Base-by-base conservation (phyloP, 352 stramenopile species). In the Phytophthora uliginosa region DNA sequence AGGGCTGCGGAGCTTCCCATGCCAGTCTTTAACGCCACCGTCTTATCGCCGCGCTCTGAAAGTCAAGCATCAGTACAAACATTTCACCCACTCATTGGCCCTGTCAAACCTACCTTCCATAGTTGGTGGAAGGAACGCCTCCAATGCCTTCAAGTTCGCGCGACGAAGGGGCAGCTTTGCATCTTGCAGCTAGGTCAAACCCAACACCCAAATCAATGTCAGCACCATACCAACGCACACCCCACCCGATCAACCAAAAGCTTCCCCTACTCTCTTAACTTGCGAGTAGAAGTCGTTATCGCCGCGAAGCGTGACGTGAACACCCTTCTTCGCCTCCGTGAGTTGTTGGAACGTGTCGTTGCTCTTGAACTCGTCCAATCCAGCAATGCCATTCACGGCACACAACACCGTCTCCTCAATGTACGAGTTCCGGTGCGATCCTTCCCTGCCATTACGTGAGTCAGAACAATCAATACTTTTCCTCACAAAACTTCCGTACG, bases 271-370 rank as follows among this genome's bases (percentile, higher is more conserved):
- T 59, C 85, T 77, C 20, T 83, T 51, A 7, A 86, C 82, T 86
- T 99, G 93, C 1, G 94, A 99, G 79, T 99, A 99, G 79, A 99
- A 99, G 56, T 99, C 97, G 73, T 99, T 99, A 77, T 99, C 96
- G 6, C 95, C 98, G 36, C 88, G 68, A 28, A 99, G 91, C 28
- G 76, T 90, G 51, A 99, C 86, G 28, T 83, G 72, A 20, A 98
- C 74, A 1, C 69, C 47, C 7, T 67, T 50, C 4, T 62, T 66
- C 8, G 54, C 63, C 13, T 55, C 36, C 4, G 52, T 53, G 17
- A 94, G 47, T 1, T 67, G 34, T 5, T 68, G 22, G 15, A 81
- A 89, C 9, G 63, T 79, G 33, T 66, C 24, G 9, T 48, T 48
- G 22, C 80, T 69, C 31, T 73, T 66, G 8, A 65, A 56, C 0